phyloP scores from a whole-genome alignment of 1,284 basidiomycete species.

The Apiotrichum domesticum region DNA sequence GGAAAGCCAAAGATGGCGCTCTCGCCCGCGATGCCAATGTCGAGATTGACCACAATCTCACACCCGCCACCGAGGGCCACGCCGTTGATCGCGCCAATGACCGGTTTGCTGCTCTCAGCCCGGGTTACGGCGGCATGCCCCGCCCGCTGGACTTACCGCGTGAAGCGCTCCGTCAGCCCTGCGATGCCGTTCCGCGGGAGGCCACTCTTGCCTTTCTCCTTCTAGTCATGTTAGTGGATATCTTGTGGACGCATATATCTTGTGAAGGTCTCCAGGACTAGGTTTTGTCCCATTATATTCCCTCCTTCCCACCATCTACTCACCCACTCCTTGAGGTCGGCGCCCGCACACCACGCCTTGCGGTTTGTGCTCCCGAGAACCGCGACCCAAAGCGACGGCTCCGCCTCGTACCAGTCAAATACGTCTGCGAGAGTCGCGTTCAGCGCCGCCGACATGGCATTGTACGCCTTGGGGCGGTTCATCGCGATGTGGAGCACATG shows the following conservation, averaged over 20 bases:
- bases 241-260: neutral
- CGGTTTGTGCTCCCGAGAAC: conserved; percentile 10
- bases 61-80: conserved; percentile 14
- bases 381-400: conserved; percentile 13
- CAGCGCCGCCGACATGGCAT: conserved; percentile 15
- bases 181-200: conserved; percentile 11
- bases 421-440: conserved; percentile 8
- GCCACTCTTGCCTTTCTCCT: conserved; percentile 4
- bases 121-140: neutral
- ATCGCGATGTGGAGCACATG: conserved; percentile 15
- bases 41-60: conserved; percentile 16
- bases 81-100: conserved; percentile 18
- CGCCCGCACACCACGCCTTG: conserved; percentile 16
- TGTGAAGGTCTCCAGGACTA: neutral
- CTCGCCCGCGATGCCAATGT: conserved; percentile 15
- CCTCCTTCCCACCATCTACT: neutral
- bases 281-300: too few species aligned
- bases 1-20: conserved; percentile 13
- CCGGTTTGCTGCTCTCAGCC: conserved; percentile 12
- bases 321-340: conserved; percentile 16
- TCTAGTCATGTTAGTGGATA: conserved; percentile 5
- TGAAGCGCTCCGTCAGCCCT: conserved; percentile 13
- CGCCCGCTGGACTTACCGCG: conserved; percentile 2
- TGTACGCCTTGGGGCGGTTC: conserved; percentile 18
- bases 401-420: conserved; percentile 18